Base-by-base conservation (phyloP, 768 basidiomycete species). In the Exidia glandulosa region DNA sequence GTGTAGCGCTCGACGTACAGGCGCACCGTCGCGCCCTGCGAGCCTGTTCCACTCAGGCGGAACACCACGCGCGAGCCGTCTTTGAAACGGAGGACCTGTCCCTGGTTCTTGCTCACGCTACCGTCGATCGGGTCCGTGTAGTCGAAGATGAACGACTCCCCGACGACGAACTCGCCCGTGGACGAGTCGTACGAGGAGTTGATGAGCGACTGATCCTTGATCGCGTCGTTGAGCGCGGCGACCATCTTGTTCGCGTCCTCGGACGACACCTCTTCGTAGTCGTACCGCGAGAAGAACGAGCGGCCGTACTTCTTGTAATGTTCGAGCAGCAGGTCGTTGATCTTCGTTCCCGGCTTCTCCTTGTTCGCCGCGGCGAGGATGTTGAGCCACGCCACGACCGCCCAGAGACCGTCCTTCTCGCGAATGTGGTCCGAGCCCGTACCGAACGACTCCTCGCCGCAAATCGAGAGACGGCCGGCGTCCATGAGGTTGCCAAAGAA, bases 401-500 rank as follows among this genome's bases (percentile, higher is more conserved):
- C 96, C 96, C 96, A 99, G 54, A 99, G 77, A 64, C 96, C 96
- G 67, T 99, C 96, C 80, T 99, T 99, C 79, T 99, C 96, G 62
- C 96, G 90, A 67, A 99, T 95, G 73, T 99, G 96, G 74, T 99
- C 96, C 14, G 95, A 98, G n/a, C 96, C 96, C 7, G 96, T 99
- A 60, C 96, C 96, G 72, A 99, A 99, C 3, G 92, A 94, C 75
- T 99, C 96, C 72, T 99, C 96, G 60, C 96, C 96, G 68, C 96
- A 99, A 70, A 99, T 98, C 56, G 95, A 97, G 56, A 99, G 82
- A 48, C 92, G 82, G 0, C 94, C 95, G 23, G 96, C 96, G 71
- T 99, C 96, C 96, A 99, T 99, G 66, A 99, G 78, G 75, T 98
- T 99, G 54, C 96, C 96, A 70, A 99, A 99, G 83, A 99, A 99